phyloP scores from a whole-genome alignment of 2,329 filamentous ascomycete species.

The Stachybotrys chlorohalonatus region DNA sequence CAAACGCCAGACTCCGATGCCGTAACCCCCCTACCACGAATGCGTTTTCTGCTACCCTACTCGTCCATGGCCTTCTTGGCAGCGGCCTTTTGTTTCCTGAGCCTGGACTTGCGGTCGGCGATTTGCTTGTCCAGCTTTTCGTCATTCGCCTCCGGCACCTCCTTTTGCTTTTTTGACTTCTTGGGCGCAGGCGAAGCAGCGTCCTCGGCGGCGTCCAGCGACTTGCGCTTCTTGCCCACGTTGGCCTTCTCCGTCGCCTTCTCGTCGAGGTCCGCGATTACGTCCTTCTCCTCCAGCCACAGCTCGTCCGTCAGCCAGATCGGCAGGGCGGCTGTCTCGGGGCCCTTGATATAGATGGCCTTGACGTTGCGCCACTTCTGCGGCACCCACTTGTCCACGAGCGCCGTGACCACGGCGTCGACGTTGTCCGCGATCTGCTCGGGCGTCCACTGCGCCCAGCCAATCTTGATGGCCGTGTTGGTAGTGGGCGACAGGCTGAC shows the following conservation, averaged over 20 bases:
- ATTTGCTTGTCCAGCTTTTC: conserved; percentile 49
- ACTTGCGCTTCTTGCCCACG: conserved; percentile 57
- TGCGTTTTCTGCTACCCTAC: conserved; percentile 18
- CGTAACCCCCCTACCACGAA: not conserved
- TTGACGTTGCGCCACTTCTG: conserved; percentile 83
- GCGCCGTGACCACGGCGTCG: conserved; percentile 55
- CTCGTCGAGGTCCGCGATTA: conserved; percentile 54
- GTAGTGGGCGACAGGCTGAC: conserved; percentile 72
- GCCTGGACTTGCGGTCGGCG: conserved; percentile 45
- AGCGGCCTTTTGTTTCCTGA: conserved; percentile 50
- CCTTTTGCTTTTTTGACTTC: conserved; percentile 25
- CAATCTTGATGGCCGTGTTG: conserved; percentile 74
- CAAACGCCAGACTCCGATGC: conserved; percentile 1
- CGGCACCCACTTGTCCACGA: conserved; percentile 73
- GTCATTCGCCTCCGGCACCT: conserved; percentile 37
- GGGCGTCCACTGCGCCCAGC: conserved; percentile 62
- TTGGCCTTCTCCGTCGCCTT: conserved; percentile 46
- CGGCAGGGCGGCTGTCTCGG: conserved; percentile 80
- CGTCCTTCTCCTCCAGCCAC: conserved; percentile 70
- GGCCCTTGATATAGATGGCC: conserved; percentile 82
- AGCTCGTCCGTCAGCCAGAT: conserved; percentile 90
- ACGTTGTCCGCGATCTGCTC: conserved; percentile 76
- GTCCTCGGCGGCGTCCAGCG: conserved; percentile 31
- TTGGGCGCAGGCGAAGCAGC: conserved; percentile 31
- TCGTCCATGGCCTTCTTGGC: conserved; percentile 43